Base-by-base conservation (phyloP, 2,329 filamentous ascomycete genomes). In the Harringtonia lauricola region DNA sequence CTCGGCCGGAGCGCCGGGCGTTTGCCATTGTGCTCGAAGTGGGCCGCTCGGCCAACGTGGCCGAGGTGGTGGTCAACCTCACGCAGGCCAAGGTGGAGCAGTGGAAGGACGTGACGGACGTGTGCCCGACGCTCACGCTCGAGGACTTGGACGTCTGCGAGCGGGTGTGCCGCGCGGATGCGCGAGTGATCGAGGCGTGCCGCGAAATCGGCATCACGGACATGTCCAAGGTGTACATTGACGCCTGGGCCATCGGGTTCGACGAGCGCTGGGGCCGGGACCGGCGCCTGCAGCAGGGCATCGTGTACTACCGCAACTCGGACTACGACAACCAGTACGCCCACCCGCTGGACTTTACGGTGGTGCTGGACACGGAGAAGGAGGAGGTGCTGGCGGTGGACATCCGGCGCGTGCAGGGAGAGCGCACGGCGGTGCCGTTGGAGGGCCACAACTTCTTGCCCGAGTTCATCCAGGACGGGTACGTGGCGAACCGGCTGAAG, bases 151-250 rank as follows among this genome's bases (percentile, higher is more conserved):
- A 87, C 54, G 72, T 79, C 45, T 86, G 94, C 1, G 89, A 95
- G 63, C 71, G 75, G 43, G 65, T 90, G 39, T 78, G 79, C 49
- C 77, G 88, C 51, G 81, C 79, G 54, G 86, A 95, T 57, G 76
- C 85, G 12, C 85, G 83, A 54, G 86, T 95, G 47, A 90, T 95
- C 51, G 85, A 94, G 62, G 88, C 94, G 60, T 95, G 89, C 57
- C 75, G 86, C 46, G 89, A 88, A 1, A 86, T 95, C 46, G 77
- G 86, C 13, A 73, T 73, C 45, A 73, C 83, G 52, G 85, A 94
- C 50, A 95, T 95, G 89, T 67, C 89, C 68, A 95, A 94, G 64
- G 86, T 95, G 38, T 95, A 92, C 66, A 94, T 88, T 61, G 89
- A 95, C 59, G 86, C 86, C 12, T 95, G 89, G 89, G 95, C 89